Percentiles rank a stretch among this genome's conserved stretches.
phyloP scores from a whole-genome alignment of 192 early-diverging fungal species.

The Backusella tuberculispora region DNA sequence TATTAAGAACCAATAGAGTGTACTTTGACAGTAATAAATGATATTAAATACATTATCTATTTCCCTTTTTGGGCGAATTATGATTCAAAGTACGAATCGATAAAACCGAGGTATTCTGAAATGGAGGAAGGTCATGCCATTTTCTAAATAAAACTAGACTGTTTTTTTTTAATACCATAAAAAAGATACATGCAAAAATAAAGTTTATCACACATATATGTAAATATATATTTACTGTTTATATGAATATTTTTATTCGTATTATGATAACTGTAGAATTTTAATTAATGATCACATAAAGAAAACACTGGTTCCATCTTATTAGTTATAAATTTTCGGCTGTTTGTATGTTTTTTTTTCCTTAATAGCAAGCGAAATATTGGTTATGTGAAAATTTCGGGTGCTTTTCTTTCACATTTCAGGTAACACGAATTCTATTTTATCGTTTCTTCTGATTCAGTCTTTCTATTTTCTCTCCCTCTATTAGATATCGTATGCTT shows the following conservation, averaged over 20 bases:
- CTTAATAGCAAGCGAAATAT: neutral
- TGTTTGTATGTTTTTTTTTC: neutral
- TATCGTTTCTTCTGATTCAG: conserved; percentile 10
- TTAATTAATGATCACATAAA: too few species aligned
- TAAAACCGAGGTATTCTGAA: neutral
- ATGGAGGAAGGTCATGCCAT: conserved; percentile 8
- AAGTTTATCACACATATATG: neutral
- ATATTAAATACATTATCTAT: neutral
- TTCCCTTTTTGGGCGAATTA: neutral
- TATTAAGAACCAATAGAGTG: neutral
- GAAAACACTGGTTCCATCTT: too few species aligned
- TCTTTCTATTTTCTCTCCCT: neutral
- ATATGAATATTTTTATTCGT: too few species aligned
- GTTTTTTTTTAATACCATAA: neutral
- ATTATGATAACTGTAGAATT: too few species aligned
- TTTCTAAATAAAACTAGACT: neutral
- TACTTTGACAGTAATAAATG: neutral
- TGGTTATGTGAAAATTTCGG: neutral
- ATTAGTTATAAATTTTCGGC: too few species aligned
- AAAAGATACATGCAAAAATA: neutral
- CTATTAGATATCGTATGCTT: neutral
- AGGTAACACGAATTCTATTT: neutral
- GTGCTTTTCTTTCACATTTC: neutral
- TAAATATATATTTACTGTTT: too few species aligned
- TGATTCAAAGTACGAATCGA: neutral